Conservation (phyloP, 352 stramenopile species). For the Pythium scleroteichum region DNA sequence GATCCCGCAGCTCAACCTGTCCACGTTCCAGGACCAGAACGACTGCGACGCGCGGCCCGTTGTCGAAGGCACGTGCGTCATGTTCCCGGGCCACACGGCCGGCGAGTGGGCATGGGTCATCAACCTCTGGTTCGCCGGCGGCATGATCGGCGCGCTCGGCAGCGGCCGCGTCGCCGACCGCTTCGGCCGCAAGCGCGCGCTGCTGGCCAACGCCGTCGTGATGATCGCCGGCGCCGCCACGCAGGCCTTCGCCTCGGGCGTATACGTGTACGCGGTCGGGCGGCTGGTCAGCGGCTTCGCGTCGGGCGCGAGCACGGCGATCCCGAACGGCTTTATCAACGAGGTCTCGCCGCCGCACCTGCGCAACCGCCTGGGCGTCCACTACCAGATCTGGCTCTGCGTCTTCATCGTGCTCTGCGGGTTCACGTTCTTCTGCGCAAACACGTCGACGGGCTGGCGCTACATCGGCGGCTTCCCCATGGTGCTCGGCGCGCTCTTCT, state of each 20-base stretch:
- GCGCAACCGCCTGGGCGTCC: conserved; percentile 34
- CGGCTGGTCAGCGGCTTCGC: conserved; percentile 51
- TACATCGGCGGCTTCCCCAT: conserved; percentile 53
- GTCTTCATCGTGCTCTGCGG: conserved; percentile 46
- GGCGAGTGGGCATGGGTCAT: conserved; percentile 48
- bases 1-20: conserved; percentile 67
- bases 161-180: conserved; percentile 38
- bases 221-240: conserved; percentile 43
- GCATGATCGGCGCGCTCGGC: conserved; percentile 46
- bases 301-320: conserved; percentile 35
- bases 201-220: conserved; percentile 29
- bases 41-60: conserved; percentile 44
- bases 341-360: conserved; percentile 34
- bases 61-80: conserved; percentile 30
- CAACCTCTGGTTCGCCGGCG: conserved; percentile 64
- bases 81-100: conserved; percentile 47
- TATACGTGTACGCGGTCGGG: conserved; percentile 37
- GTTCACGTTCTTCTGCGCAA: conserved; percentile 54
- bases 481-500: conserved; percentile 47
- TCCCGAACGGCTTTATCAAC: conserved; percentile 31
- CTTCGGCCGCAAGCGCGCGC: conserved; percentile 43
- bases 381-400: conserved; percentile 46
- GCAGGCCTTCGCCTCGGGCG: conserved; percentile 30
- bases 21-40: conserved; percentile 50
- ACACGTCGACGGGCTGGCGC: conserved; percentile 50